Conservation (phyloP, 306 rosid genomes). For the Fragaria iinumae region DNA sequence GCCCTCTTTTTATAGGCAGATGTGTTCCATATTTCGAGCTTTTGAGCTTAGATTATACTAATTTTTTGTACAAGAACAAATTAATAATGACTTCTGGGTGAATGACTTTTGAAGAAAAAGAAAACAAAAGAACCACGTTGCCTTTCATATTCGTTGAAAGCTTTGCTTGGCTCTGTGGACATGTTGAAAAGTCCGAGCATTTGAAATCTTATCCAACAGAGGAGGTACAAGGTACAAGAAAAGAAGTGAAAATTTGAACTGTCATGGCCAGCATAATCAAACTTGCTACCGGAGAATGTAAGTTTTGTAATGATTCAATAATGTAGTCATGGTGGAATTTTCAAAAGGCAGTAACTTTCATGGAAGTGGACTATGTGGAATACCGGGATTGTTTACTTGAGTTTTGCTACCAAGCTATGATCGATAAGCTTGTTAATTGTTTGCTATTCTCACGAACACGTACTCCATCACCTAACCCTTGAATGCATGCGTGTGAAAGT, state of each 20-base stretch:
- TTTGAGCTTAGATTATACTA: neutral
- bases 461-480: too few species aligned
- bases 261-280: too few species aligned
- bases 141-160: neutral
- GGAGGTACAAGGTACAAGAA: neutral
- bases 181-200: slow-evolving; percentile 1
- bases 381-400: too few species aligned
- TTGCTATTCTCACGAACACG: too few species aligned
- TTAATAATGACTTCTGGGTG: neutral
- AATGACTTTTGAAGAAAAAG: neutral
- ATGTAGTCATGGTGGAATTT: too few species aligned
- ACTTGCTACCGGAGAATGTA: too few species aligned
- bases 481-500: too few species aligned
- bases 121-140: neutral
- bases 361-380: too few species aligned
- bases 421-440: too few species aligned
- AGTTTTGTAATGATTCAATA: too few species aligned
- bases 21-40: neutral
- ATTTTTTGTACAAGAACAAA: neutral
- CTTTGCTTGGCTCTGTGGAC: neutral
- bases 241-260: neutral
- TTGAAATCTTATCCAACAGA: neutral
- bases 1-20: slow-evolving; percentile 12
- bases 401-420: too few species aligned
- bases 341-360: too few species aligned